Evolutionary conservation across 2,329 filamentous ascomycete genomes (phyloP).

Genomic region (Fusarium goolgardi): DNA sequence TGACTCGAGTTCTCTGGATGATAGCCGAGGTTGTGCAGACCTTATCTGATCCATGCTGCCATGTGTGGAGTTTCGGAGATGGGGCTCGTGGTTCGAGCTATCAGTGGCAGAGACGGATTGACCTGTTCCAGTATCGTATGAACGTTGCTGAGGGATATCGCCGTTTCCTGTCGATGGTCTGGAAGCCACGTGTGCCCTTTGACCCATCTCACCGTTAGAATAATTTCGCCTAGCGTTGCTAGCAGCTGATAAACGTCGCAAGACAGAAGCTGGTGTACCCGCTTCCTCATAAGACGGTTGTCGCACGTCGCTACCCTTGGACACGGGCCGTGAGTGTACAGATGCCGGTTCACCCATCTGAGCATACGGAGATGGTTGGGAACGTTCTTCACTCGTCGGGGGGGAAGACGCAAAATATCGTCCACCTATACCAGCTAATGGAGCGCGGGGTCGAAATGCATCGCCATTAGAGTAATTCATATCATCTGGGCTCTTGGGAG

Average conservation of each 20-base stretch:
- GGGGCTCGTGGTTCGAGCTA: background rate
- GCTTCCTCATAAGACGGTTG: background rate
- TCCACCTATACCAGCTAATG: background rate
- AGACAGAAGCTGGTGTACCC: background rate
- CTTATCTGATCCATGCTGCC: background rate
- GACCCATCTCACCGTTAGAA: background rate
- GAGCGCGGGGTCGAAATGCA: background rate
- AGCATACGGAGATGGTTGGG: background rate
- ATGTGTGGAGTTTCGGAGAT: background rate
- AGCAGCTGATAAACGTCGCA: background rate
- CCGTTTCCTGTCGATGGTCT: background rate
- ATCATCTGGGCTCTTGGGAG: background rate
- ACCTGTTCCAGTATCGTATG: too few relatives aligned
- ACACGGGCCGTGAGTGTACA: background rate
- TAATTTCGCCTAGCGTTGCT: background rate
- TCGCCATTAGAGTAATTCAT: background rate
- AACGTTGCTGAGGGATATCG: background rate
- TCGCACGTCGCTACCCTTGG: background rate
- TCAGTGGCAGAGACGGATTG: background rate
- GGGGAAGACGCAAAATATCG: background rate
- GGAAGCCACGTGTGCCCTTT: background rate
- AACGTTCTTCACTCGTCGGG: background rate
- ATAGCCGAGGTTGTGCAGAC: background rate
- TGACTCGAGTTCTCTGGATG: background rate
- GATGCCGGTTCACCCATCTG: background rate